Evolutionary conservation across 139 green algal species (phyloP).

Genomic region (Tetratostichococcus sp.): DNA sequence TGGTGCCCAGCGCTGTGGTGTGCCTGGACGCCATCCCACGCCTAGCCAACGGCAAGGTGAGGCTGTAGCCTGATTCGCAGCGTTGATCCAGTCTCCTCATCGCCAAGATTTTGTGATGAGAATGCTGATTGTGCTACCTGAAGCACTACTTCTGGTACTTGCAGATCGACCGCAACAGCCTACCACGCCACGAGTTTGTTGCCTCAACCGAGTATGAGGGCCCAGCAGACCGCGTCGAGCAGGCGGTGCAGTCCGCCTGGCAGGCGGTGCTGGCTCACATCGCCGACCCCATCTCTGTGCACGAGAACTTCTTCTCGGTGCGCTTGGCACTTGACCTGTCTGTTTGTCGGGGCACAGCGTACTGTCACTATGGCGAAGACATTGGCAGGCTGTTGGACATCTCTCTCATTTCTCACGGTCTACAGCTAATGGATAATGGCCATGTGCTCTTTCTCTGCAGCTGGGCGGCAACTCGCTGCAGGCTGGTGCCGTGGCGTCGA

Average conservation of each 20-base stretch:
- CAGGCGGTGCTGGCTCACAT: conserved; percentile 3
- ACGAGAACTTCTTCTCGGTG: conserved; percentile 27
- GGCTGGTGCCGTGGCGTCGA: not conserved
- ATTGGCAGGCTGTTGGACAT: too few species aligned
- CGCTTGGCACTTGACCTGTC: too few species aligned
- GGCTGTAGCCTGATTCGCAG: not conserved
- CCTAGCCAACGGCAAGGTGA: conserved; percentile 23
- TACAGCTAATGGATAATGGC: too few species aligned
- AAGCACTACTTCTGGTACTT: too few species aligned
- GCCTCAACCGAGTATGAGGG: not conserved
- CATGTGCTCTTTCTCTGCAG: too few species aligned
- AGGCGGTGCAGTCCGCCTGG: conserved; percentile 2
- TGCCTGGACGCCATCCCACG: conserved; percentile 4
- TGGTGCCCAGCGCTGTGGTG: conserved; percentile 17
- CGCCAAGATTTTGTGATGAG: too few species aligned
- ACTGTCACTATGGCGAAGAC: too few species aligned
- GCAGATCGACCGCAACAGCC: too few species aligned
- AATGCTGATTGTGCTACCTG: too few species aligned
- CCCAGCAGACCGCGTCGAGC: not conserved
- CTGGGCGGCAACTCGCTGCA: not conserved
- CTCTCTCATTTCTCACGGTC: too few species aligned
- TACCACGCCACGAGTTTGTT: not conserved
- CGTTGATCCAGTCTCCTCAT: too few species aligned
- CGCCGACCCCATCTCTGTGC: conserved; percentile 4
- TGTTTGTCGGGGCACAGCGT: too few species aligned